Evolutionary conservation across 805 yeast genomes (phyloP), one percentile per base, ranked within the genome.

Genomic region (Sugiyamaella lignohabitans): DNA sequence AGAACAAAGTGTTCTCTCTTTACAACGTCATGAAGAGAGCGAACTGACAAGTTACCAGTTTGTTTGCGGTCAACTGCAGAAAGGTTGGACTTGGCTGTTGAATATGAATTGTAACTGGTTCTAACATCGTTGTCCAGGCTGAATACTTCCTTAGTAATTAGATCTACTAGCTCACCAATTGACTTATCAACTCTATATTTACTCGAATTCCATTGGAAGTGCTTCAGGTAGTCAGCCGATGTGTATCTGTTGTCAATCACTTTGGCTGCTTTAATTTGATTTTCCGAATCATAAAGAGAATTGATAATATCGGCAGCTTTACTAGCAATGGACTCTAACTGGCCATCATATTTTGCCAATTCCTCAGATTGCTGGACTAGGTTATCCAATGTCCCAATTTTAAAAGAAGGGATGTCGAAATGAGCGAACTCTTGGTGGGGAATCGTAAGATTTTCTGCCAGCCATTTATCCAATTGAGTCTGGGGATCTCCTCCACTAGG

Each of bases 311-410:
- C 99, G 46, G 84, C 74, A 27, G 84, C 79, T 65, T 94, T 94
- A 21, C 70, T 62, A 11, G 88, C 78, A 4, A 93, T 76, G 5
- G 72, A 68, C 38, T 75, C 76, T 61, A 91, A 74, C 65, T 87
- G 93, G n/a, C 70, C 69, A 67, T 93, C 99, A 46, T 82, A 69
- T 63, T 87, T 89, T 37, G 78, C 70, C 48, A 93, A 74, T 60
- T 91, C 98, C 59, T 93, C 98, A 63, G 89, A 80, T 66, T 89
- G 89, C 57, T 84, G 80, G 46, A 93, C 94, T 50, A 93, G 74
- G 24, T 88, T 82, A 66, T 93, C 99, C 61, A 93, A 75, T 10
- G 98, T 89, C 23, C 97, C 97, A 53, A 93, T 87, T 65, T 93
- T 91, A 67, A 93, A 91, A 52, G 74, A 79, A 5, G 98, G 98